Base-by-base conservation (phyloP, 140 eudicot species). In the Senecio squalidus region DNA sequence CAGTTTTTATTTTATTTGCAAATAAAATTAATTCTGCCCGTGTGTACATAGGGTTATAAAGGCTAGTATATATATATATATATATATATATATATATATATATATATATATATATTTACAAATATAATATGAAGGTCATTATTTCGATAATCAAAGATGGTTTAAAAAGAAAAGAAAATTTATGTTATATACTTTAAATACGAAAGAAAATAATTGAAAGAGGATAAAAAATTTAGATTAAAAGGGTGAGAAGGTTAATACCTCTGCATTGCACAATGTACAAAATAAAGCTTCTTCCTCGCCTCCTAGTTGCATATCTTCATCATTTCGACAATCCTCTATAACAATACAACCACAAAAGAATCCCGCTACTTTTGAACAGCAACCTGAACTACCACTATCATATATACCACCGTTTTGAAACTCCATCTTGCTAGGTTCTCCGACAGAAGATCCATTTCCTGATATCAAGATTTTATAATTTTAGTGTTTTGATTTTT, bases 231-330 rank as follows among this genome's bases (percentile, higher is more conserved):
- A 2, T 14, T 20, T 33, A 10, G 26, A 56, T 16, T 15, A 52
- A n/a, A 22, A 62, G 29, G 41, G 21, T 1, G 20, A 14, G 6
- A 6, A 4, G 46, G 46, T 45, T 9, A 21, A 65, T 78, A 91
- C 98, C 98, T 91, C 93, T 30, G 89, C 81, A 50, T 91, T 77
- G 81, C 98, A 91, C 65, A 91, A 72, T 52, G 98, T 91, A 76
- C 98, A 91, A 71, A 83, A 91, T 71, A 91, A 63, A 41, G 98
- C 96, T 68, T 91, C 98, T 77, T 84, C 98, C 15, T 75, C 83
- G 2, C 58, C 69, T 40, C 76, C 84, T 47, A 72, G 86, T 72
- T 71, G 77, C 54, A 80, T 88, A 34, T 58, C 84, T 53, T 81
- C 83, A 78, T 76, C 72, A 73, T 79, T 84, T 40, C 85, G 70